These are phyloP conservation scores for Pleurotus sapidus DNA, from an alignment of 768 basidiomycete genomes.

Conservation along the genomic window DNA sequence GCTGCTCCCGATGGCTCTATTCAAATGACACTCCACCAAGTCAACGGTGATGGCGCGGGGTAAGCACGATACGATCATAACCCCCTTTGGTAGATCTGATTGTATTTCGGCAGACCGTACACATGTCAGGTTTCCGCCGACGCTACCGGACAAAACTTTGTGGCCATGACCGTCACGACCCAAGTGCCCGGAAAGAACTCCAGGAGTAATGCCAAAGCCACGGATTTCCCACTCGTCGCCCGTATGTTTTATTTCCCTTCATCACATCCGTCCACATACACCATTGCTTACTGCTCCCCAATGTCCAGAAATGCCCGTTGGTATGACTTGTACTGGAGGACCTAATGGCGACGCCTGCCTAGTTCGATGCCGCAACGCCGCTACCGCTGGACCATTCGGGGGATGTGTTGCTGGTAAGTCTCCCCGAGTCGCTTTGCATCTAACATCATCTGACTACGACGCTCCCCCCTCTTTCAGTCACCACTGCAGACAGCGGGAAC, in stretches of 20 bases:
- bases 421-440: neutral
- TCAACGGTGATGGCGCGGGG: constrained; percentile 29
- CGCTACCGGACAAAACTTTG: constrained; percentile 19
- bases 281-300: no score
- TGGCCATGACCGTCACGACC: constrained; percentile 14
- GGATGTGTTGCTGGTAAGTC: constrained; percentile 20
- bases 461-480: neutral
- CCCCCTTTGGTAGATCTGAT: no score
- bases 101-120: neutral
- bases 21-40: constrained; percentile 22
- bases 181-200: constrained; percentile 19
- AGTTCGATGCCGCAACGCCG: constrained; percentile 30
- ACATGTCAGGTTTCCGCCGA: constrained; percentile 2
- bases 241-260: neutral
- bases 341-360: constrained; percentile 25
- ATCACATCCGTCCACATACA: neutral
- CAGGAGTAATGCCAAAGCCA: neutral
- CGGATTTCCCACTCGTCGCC: constrained; percentile 1
- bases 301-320: constrained; percentile 25
- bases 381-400: constrained; percentile 27
- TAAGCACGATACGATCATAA: constrained; percentile 9
- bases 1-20: constrained; percentile 18
- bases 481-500: neutral
- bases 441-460: neutral
- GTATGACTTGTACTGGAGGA: constrained; percentile 32